phyloP scores from a whole-genome alignment of 805 yeast genomes.

The Metschnikowia chrysomelidarum region DNA sequence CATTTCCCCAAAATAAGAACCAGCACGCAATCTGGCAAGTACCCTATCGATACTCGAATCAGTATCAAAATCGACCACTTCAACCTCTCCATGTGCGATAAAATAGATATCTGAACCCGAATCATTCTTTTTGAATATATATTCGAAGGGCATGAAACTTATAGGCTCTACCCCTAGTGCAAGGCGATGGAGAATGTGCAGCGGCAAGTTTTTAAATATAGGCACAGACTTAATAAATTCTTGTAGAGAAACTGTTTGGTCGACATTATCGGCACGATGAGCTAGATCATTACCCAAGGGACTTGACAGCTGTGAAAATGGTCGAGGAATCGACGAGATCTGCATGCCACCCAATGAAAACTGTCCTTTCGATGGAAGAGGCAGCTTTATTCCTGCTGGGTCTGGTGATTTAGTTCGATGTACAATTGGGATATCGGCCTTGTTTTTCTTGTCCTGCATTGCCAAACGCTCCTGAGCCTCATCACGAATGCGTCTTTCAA shows the following conservation, averaged over 20 bases:
- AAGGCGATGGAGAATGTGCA: conserved; percentile 57
- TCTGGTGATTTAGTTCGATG: conserved; percentile 18
- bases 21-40: conserved; percentile 58
- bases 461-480: conserved; percentile 78
- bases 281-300: conserved; percentile 9
- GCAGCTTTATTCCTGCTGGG: conserved; percentile 9
- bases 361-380: conserved; percentile 5
- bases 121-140: conserved; percentile 59
- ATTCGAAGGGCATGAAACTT: conserved; percentile 54
- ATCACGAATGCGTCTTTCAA: conserved; percentile 68
- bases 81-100: conserved; percentile 67
- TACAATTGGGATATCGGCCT: conserved; percentile 37
- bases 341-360: conserved; percentile 16
- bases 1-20: conserved; percentile 77
- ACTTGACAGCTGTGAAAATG: conserved; percentile 15
- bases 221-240: conserved; percentile 58
- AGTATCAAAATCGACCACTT: conserved; percentile 46
- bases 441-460: conserved; percentile 61
- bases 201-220: conserved; percentile 56
- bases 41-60: conserved; percentile 33
- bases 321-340: conserved; percentile 23
- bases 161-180: conserved; percentile 63
- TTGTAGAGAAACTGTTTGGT: conserved; percentile 54
- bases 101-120: conserved; percentile 64
- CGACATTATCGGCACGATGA: conserved; percentile 36